Percentiles rank a stretch among this genome's conserved stretches.
phyloP scores from a whole-genome alignment of 352 stramenopile genomes.

The Globisporangium abappressorium region DNA sequence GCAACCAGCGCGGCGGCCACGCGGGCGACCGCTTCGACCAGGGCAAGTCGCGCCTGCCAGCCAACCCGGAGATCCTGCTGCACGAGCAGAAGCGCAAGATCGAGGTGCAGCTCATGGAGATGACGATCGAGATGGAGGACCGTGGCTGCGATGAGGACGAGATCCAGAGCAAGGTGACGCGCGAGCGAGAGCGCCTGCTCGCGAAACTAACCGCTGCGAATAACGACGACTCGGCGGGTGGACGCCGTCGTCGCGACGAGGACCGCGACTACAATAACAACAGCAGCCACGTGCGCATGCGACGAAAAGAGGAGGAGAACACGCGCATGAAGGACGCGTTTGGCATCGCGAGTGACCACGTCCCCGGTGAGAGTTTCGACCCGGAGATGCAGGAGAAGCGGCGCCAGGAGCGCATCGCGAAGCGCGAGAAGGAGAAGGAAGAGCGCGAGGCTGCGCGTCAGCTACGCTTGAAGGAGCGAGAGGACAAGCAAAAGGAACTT shows the following conservation, averaged over 20 bases:
- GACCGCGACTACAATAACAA: constrained; percentile 17
- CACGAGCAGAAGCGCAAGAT: constrained; percentile 80
- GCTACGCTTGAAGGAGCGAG: constrained; percentile 33
- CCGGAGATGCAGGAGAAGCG: constrained; percentile 65
- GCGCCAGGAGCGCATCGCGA: constrained; percentile 44
- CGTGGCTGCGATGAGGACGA: constrained; percentile 64
- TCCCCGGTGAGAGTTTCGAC: constrained; percentile 77
- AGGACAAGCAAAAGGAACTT: constrained; percentile 29
- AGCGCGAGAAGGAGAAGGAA: constrained; percentile 43
- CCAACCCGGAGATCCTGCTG: constrained; percentile 77
- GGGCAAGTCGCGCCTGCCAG: constrained; percentile 20
- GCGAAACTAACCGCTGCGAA: constrained; percentile 19
- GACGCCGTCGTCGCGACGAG: not conserved
- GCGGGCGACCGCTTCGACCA: constrained; percentile 4
- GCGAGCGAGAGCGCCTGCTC: constrained; percentile 56
- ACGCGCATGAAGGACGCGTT: constrained; percentile 68
- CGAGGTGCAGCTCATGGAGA: constrained; percentile 77
- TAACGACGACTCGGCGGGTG: not conserved
- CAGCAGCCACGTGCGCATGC: constrained; percentile 53
- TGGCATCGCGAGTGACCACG: constrained; percentile 66
- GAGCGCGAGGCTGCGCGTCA: constrained; percentile 42
- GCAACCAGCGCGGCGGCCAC: constrained; percentile 31
- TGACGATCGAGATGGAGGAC: constrained; percentile 77
- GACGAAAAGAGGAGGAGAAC: constrained; percentile 69
- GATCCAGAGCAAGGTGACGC: constrained; percentile 59